Conservation (phyloP, 257 asterid genomes). For the Gynochthodes officinalis region DNA sequence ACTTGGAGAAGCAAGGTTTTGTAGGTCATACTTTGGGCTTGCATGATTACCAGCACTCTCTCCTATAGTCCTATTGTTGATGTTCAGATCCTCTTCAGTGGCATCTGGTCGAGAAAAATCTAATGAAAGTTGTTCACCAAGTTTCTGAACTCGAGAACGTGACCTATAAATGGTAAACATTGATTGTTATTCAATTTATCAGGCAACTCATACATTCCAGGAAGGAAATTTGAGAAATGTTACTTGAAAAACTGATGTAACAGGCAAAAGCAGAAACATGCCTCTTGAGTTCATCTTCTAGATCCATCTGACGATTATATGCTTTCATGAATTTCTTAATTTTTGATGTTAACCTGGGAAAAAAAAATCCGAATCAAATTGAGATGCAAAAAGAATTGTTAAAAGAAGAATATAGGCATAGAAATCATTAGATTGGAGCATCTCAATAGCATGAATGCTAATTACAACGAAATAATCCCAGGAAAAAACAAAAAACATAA, state of each 20-base stretch:
- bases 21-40: slow-evolving; percentile 41
- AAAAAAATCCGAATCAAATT: slow-evolving; percentile 11
- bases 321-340: slow-evolving; percentile 74
- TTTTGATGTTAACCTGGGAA: slow-evolving; percentile 55
- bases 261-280: slow-evolving; percentile 22
- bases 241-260: slow-evolving; percentile 4
- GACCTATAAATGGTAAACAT: slow-evolving; percentile 45
- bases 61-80: slow-evolving; percentile 42
- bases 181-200: neutral
- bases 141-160: slow-evolving; percentile 67
- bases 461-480: neutral
- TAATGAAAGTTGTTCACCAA: slow-evolving; percentile 61
- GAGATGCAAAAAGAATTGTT: slow-evolving; percentile 19
- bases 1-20: slow-evolving; percentile 41
- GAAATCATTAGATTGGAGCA: neutral
- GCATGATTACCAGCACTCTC: slow-evolving; percentile 39
- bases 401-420: neutral
- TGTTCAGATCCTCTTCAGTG: slow-evolving; percentile 42
- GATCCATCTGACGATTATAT: slow-evolving; percentile 55
- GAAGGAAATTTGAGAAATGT: slow-evolving; percentile 2
- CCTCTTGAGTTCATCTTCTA: slow-evolving; percentile 92
- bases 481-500: slow-evolving; percentile 14
- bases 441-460: neutral
- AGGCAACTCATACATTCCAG: neutral
- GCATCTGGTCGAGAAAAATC: slow-evolving; percentile 38